Evolutionary conservation across 208 protist genomes (phyloP).

Genomic region (Novymonas esmeraldas): DNA sequence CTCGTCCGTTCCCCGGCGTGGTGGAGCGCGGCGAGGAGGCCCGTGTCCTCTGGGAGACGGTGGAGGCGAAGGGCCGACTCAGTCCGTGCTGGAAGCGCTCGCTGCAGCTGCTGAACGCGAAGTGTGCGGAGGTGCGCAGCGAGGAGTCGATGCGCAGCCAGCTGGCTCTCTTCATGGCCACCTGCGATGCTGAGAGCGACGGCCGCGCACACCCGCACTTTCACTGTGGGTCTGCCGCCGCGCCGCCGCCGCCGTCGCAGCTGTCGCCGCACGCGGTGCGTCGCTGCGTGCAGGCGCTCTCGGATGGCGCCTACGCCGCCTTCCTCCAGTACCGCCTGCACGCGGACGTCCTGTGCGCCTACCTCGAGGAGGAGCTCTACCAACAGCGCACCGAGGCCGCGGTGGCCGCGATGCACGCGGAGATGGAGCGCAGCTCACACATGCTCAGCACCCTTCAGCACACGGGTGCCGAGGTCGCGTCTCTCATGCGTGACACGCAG

Average conservation of each 20-base stretch:
- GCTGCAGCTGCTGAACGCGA: conserved; percentile 40
- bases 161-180: conserved; percentile 76
- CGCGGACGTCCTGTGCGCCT: conserved; percentile 78
- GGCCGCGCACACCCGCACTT: conserved; percentile 46
- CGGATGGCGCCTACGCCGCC: conserved; percentile 64
- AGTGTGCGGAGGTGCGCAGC: conserved; percentile 45
- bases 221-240: conserved; percentile 20
- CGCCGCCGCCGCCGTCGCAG: conserved; percentile 3
- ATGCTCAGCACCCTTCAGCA: conserved; percentile 38
- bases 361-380: conserved; percentile 85
- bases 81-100: conserved; percentile 80
- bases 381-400: conserved; percentile 84
- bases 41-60: conserved; percentile 43
- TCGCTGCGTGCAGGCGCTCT: conserved; percentile 58
- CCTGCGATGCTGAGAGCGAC: conserved; percentile 74
- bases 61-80: conserved; percentile 54
- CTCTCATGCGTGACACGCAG: conserved; percentile 21
- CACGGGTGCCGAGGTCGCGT: conserved; percentile 35
- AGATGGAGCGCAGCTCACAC: conserved; percentile 38
- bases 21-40: conserved; percentile 23
- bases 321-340: conserved; percentile 91
- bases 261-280: conserved; percentile 14
- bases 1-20: conserved; percentile 2
- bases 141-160: conserved; percentile 67
- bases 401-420: conserved; percentile 54